Conservation (phyloP, 108 stramenopile species). For the Nitzschia inconspicua region DNA sequence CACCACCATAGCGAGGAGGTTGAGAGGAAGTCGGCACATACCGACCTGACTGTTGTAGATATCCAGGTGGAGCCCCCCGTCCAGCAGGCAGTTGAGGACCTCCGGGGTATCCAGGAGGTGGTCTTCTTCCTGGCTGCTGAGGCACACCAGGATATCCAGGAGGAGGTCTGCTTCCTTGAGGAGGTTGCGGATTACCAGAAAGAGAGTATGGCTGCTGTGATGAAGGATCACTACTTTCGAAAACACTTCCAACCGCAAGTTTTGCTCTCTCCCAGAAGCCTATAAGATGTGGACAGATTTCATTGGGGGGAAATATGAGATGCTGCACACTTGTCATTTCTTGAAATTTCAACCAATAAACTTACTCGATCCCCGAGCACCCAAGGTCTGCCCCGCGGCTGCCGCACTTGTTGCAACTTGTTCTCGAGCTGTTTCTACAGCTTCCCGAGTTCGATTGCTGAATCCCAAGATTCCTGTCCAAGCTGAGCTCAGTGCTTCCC, state of each 20-base stretch:
- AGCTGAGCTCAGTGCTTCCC: constrained; percentile 40
- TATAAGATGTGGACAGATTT: constrained; percentile 1
- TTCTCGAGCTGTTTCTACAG: constrained; percentile 38
- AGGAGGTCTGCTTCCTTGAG: constrained; percentile 5
- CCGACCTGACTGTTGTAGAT: constrained; percentile 23
- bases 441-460: constrained; percentile 41
- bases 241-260: constrained; percentile 39
- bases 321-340: not conserved
- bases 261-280: constrained; percentile 37
- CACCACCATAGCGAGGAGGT: not conserved
- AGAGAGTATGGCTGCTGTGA: constrained; percentile 4
- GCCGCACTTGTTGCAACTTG: constrained; percentile 42
- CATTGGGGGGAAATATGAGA: not conserved
- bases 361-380: constrained; percentile 48
- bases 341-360: constrained; percentile 1
- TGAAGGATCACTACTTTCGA: constrained; percentile 24
- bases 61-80: constrained; percentile 9
- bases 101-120: not conserved
- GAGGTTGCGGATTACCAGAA: constrained; percentile 1
- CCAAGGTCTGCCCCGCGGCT: constrained; percentile 41
- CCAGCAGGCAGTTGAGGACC: no score
- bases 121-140: not conserved
- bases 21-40: constrained; percentile 12
- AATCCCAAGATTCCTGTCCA: constrained; percentile 62
- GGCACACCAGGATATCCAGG: constrained; percentile 7